These are phyloP conservation scores for Fonsecaea erecta DNA, from an alignment of 2,329 filamentous ascomycete genomes.

Conservation along the genomic window DNA sequence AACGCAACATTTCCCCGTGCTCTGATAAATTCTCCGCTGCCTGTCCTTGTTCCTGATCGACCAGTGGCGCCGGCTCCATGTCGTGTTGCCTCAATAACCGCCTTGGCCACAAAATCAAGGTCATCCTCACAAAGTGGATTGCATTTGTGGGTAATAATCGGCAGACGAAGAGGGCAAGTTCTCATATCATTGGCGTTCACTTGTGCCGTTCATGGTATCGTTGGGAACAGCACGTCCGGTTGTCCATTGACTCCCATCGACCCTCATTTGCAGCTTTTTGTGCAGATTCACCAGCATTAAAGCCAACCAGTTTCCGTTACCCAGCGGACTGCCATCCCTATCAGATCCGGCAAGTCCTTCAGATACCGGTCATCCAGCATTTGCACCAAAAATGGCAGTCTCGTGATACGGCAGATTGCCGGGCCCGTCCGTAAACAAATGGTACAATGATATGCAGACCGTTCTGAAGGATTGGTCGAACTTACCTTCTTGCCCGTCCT, in stretches of 20 bases:
- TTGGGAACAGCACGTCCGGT: background rate
- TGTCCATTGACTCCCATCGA: background rate
- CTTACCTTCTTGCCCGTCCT: background rate
- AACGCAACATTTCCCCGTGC: background rate
- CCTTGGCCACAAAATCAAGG: background rate
- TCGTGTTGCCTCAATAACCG: background rate
- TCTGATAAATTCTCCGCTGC: background rate
- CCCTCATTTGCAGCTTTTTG: background rate
- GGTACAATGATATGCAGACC: background rate
- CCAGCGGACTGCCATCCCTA: background rate
- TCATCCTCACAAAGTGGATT: background rate
- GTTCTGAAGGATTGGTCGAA: background rate
- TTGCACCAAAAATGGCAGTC: background rate
- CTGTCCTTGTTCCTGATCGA: slow-evolving; percentile 19
- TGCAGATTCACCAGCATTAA: background rate
- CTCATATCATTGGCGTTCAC: background rate
- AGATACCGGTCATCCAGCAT: background rate
- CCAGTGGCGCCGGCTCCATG: background rate
- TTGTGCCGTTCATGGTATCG: background rate
- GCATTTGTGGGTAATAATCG: background rate
- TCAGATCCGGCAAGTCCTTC: background rate
- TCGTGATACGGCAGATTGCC: background rate
- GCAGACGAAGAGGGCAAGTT: background rate
- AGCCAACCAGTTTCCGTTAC: background rate
- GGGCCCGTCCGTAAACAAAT: background rate